These are phyloP conservation scores for Endoconidiophora laricicola DNA, from an alignment of 2,329 filamentous ascomycete species.

Conservation along the genomic window DNA sequence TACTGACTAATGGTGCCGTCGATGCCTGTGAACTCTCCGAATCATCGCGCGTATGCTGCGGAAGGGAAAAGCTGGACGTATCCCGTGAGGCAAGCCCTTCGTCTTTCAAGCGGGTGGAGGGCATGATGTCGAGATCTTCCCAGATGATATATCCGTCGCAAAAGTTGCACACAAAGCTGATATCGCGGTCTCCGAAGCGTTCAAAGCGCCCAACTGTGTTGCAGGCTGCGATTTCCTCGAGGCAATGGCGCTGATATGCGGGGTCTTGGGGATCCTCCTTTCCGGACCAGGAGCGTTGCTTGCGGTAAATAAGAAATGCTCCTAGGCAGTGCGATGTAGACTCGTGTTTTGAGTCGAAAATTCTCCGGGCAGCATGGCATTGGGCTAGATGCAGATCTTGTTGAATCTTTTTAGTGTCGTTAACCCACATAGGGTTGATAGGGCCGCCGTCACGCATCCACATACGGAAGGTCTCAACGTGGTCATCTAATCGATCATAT, in stretches of 20 bases:
- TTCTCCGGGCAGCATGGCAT: constrained; percentile 38
- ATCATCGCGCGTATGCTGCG: constrained; percentile 1
- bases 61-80: not conserved
- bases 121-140: constrained; percentile 38
- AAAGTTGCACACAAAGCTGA: constrained; percentile 44
- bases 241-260: constrained; percentile 23
- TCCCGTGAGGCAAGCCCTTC: not conserved
- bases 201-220: constrained; percentile 38
- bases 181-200: constrained; percentile 35
- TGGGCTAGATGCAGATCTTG: constrained; percentile 39
- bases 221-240: constrained; percentile 35
- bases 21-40: constrained; percentile 1
- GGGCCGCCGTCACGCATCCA: constrained; percentile 39
- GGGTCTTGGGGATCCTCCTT: constrained; percentile 16
- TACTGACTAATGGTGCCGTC: constrained; percentile 11
- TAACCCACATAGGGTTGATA: constrained; percentile 38
- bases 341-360: constrained; percentile 35
- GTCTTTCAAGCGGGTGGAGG: constrained; percentile 20
- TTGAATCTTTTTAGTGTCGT: constrained; percentile 32
- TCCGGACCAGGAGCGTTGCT: constrained; percentile 22
- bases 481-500: constrained; percentile 28
- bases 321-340: constrained; percentile 35
- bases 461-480: constrained; percentile 33
- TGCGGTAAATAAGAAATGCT: constrained; percentile 36
- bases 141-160: constrained; percentile 44